Percentiles rank a stretch among this genome's conserved stretches.
phyloP scores from a whole-genome alignment of 257 asterid genomes.

The Thymus mandschuricus region DNA sequence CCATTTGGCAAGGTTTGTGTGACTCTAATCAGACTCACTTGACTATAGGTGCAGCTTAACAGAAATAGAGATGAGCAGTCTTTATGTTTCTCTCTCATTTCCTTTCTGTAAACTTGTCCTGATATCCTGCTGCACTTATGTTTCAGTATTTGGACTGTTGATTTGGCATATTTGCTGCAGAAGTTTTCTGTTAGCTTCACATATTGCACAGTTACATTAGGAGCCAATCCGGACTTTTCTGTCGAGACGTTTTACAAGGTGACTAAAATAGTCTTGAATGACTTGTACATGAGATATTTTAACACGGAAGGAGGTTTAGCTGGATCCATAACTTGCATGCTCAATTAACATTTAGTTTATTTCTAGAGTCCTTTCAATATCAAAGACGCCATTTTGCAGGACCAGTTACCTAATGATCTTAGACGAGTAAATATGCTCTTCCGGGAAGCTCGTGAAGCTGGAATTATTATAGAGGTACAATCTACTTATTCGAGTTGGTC shows the following conservation, averaged over 20 bases:
- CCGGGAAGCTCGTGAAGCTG: slow-evolving; percentile 84
- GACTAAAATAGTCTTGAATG: slow-evolving; percentile 20
- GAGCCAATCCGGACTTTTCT: slow-evolving; percentile 91
- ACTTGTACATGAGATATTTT: slow-evolving; percentile 1
- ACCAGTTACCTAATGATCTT: slow-evolving; percentile 81
- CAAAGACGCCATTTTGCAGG: slow-evolving; percentile 52
- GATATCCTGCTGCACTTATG: slow-evolving; percentile 37
- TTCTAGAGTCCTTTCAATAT: slow-evolving; percentile 25
- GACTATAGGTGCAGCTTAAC: neutral
- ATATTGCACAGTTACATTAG: slow-evolving; percentile 91
- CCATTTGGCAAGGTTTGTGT: neutral
- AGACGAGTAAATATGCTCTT: slow-evolving; percentile 81
- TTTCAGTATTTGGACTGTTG: slow-evolving; percentile 95
- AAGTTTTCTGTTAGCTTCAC: slow-evolving; percentile 77
- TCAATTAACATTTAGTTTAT: slow-evolving; percentile 9
- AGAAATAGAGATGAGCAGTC: slow-evolving; percentile 4
- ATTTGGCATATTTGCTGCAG: slow-evolving; percentile 93
- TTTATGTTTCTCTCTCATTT: slow-evolving; percentile 7
- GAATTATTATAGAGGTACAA: slow-evolving; percentile 78
- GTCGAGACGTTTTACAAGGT: slow-evolving; percentile 95
- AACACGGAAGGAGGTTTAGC: no score
- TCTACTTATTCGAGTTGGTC: slow-evolving; percentile 9
- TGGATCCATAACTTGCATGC: slow-evolving; percentile 8
- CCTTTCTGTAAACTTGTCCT: slow-evolving; percentile 32
- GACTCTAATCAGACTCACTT: neutral